Conservation (phyloP, 352 stramenopile genomes). For the Globisporangium cylindrosporum region DNA sequence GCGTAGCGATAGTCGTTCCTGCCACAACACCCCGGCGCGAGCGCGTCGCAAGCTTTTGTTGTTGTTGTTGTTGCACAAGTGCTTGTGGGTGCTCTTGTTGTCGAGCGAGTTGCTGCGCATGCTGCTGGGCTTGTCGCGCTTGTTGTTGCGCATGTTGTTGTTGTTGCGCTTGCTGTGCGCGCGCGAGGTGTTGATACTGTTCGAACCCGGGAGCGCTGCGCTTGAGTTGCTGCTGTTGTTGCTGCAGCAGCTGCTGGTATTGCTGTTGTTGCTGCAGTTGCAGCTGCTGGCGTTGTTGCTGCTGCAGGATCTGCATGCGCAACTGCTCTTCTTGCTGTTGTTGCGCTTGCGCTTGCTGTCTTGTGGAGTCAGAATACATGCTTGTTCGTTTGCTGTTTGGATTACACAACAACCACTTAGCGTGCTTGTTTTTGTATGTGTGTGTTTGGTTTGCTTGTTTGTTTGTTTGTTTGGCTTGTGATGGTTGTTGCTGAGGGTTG, state of each 20-base stretch:
- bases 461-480: background rate
- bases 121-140: background rate
- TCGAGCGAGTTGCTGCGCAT: background rate
- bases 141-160: background rate
- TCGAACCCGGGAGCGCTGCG: background rate
- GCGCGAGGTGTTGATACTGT: background rate
- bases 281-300: constrained; percentile 3
- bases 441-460: background rate
- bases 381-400: background rate
- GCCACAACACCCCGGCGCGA: background rate
- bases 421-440: background rate
- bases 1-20: constrained; percentile 7
- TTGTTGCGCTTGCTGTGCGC: background rate
- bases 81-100: background rate
- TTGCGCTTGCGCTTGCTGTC: background rate
- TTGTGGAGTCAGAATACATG: background rate
- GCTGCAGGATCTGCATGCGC: constrained; percentile 2
- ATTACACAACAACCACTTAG: background rate
- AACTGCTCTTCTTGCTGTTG: background rate
- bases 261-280: constrained; percentile 3
- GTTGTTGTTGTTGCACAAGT: background rate
- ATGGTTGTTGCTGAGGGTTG: background rate
- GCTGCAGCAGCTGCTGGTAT: background rate
- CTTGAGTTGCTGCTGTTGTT: background rate
- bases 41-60: background rate